Conservation (phyloP, 345 rosid species). For the Gossypium stocksii region DNA sequence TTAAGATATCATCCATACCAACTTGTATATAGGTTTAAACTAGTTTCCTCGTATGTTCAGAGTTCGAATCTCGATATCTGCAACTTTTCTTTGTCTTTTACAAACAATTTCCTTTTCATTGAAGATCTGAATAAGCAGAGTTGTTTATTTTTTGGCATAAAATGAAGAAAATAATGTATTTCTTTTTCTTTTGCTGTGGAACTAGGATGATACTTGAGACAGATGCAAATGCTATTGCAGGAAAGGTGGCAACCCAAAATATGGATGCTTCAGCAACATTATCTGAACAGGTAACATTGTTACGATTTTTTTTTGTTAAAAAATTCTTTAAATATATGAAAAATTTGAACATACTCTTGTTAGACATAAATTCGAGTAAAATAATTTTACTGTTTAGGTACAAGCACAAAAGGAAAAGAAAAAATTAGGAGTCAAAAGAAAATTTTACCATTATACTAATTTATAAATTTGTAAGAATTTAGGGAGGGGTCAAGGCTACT, state of each 20-base stretch:
- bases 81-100: neutral
- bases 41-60: neutral
- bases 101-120: neutral
- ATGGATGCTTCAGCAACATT: conserved; percentile 68
- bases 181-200: conserved; percentile 7
- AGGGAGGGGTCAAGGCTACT: no score
- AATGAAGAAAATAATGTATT: neutral
- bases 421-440: no score
- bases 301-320: neutral
- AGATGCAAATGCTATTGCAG: conserved; percentile 72
- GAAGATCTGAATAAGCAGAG: neutral
- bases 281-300: conserved; percentile 74
- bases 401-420: fast-evolving
- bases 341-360: no score
- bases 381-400: no score
- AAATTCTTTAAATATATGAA: neutral
- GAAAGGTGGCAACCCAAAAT: conserved; percentile 78
- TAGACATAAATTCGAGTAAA: no score
- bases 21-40: no score
- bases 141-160: neutral
- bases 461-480: no score
- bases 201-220: conserved; percentile 87
- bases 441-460: no score
- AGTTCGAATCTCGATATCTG: no score
- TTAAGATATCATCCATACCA: neutral